These are phyloP conservation scores for Trichopus zeylanicus DNA, from an alignment of 116 monocot species.

Conservation along the genomic window DNA sequence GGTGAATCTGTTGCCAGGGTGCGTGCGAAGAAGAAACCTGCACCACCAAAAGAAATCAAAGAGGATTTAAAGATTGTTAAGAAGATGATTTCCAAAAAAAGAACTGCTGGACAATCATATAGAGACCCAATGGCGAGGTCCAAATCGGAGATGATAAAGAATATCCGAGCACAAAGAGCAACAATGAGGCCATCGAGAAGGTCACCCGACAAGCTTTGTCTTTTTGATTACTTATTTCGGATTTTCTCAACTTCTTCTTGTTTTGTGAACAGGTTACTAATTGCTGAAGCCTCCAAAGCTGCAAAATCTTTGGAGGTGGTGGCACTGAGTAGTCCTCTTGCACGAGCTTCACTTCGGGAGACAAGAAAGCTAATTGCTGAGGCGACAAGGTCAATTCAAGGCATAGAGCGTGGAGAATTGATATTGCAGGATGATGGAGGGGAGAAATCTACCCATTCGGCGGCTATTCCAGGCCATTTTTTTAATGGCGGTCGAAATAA, in stretches of 20 bases:
- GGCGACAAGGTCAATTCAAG: slow-evolving; percentile 56
- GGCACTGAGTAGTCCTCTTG: slow-evolving; percentile 69
- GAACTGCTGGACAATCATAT: slow-evolving; percentile 33
- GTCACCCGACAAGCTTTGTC: slow-evolving; percentile 58
- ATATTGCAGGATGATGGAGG: slow-evolving; percentile 6
- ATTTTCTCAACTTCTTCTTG: neutral
- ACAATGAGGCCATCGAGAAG: slow-evolving; percentile 54
- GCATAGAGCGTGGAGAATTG: slow-evolving; percentile 30
- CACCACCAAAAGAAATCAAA: slow-evolving; percentile 6
- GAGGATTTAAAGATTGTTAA: slow-evolving; percentile 24
- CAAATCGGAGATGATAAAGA: slow-evolving; percentile 94
- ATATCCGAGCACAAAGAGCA: slow-evolving; percentile 58
- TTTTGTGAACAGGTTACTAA: slow-evolving; percentile 48
- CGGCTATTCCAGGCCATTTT: no score
- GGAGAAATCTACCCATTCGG: slow-evolving; percentile 2
- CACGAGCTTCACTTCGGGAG: slow-evolving; percentile 77
- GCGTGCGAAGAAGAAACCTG: slow-evolving; percentile 24
- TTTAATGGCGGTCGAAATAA: no score
- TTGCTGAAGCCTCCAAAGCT: slow-evolving; percentile 87
- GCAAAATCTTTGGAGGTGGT: slow-evolving; percentile 74
- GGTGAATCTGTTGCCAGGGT: slow-evolving; percentile 23
- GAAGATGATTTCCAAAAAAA: slow-evolving; percentile 26
- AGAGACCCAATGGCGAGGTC: slow-evolving; percentile 76
- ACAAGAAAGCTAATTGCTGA: slow-evolving; percentile 75
- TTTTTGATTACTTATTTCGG: neutral